A percentile compares a stretch with the other conserved stretches of the same genome.
These are phyloP conservation scores for Orobanche coerulescens DNA, from an alignment of 257 asterid genomes.

Conservation along the genomic window DNA sequence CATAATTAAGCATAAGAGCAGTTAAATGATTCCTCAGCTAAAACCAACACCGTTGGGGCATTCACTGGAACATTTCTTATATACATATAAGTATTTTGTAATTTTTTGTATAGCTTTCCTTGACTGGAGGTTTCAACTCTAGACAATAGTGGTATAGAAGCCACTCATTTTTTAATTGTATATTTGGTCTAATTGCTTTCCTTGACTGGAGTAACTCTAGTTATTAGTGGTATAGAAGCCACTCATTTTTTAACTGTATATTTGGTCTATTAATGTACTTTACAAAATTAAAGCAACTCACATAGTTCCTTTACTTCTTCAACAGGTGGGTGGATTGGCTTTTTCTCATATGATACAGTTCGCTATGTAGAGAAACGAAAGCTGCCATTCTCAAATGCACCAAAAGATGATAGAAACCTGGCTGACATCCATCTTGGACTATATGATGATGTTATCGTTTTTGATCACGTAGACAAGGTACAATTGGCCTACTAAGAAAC, in stretches of 20 bases:
- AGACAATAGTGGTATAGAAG: background rate
- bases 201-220: background rate
- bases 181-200: background rate
- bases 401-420: slow-evolving; percentile 62
- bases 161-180: background rate
- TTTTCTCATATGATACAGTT: slow-evolving; percentile 83
- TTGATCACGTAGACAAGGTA: slow-evolving; percentile 95
- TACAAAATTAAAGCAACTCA: slow-evolving; percentile 4
- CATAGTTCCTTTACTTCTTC: slow-evolving; percentile 2
- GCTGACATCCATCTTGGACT: slow-evolving; percentile 89
- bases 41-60: too few species aligned
- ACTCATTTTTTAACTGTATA: background rate
- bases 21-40: slow-evolving; percentile 10
- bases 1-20: background rate
- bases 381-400: slow-evolving; percentile 60
- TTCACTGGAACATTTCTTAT: background rate
- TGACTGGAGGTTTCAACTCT: slow-evolving; percentile 1
- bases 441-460: slow-evolving; percentile 71
- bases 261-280: background rate
- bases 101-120: background rate
- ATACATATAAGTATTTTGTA: background rate
- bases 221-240: background rate
- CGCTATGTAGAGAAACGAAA: slow-evolving; percentile 64
- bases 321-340: slow-evolving; percentile 97
- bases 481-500: background rate